phyloP scores from a whole-genome alignment of 192 early-diverging fungal species.

The Backusella morwellensis region DNA sequence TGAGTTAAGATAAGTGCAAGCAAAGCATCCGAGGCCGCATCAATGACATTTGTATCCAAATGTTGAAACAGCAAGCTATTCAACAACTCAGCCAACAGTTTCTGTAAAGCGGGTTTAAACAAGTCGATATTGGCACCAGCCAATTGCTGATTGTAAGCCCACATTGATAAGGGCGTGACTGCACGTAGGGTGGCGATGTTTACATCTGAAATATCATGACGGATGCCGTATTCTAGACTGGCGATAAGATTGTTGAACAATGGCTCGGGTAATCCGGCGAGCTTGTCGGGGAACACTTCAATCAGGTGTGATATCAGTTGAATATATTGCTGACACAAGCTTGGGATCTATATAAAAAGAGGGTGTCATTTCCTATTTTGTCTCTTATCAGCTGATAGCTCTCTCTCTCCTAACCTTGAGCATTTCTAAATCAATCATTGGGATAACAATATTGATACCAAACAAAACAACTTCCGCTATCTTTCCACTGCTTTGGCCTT shows the following conservation, averaged over 20 bases:
- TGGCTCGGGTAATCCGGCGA: slow-evolving; percentile 44
- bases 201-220: slow-evolving; percentile 58
- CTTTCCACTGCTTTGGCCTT: slow-evolving; percentile 21
- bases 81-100: slow-evolving; percentile 51
- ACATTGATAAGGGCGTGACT: slow-evolving; percentile 58
- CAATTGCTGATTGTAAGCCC: slow-evolving; percentile 45
- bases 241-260: slow-evolving; percentile 57
- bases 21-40: slow-evolving; percentile 57
- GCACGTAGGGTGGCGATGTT: slow-evolving; percentile 60
- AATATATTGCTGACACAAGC: slow-evolving; percentile 64
- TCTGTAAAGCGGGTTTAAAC: slow-evolving; percentile 40
- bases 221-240: slow-evolving; percentile 61
- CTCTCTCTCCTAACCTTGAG: slow-evolving; percentile 48
- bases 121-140: slow-evolving; percentile 30
- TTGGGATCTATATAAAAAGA: slow-evolving; percentile 46
- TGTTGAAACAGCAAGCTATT: slow-evolving; percentile 61
- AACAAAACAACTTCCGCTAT: slow-evolving; percentile 68
- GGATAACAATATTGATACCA: slow-evolving; percentile 67
- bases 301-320: slow-evolving; percentile 61
- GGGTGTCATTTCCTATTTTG: not conserved
- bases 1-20: slow-evolving; percentile 55
- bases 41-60: slow-evolving; percentile 60
- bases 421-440: slow-evolving; percentile 71
- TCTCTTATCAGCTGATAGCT: not conserved
- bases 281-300: slow-evolving; percentile 61